Conservation (phyloP, 1,284 basidiomycete genomes). For the Ganoderma lingzhi region DNA sequence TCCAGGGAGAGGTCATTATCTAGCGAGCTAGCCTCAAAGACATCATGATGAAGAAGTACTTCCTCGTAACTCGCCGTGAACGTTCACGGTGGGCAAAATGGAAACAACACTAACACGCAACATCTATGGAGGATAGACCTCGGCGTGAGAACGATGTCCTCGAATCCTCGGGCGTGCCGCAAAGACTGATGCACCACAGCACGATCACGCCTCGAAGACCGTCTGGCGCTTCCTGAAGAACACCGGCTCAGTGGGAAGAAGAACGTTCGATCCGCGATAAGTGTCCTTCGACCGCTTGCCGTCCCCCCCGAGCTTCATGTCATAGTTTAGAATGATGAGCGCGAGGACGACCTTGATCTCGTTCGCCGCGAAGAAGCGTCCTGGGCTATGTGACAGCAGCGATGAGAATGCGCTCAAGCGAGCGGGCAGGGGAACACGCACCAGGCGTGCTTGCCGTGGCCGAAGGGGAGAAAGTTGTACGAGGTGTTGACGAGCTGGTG, state of each 20-base stretch:
- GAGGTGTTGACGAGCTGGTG: constrained; percentile 45
- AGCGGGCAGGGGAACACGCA: constrained; percentile 15
- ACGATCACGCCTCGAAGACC: background rate
- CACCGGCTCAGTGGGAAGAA: constrained; percentile 12
- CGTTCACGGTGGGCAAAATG: too few relatives aligned
- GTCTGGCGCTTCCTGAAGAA: constrained; percentile 20
- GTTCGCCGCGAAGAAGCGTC: constrained; percentile 54
- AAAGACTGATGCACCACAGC: background rate
- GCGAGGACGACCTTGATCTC: constrained; percentile 55
- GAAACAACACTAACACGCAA: background rate
- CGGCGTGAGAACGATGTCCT: too few relatives aligned
- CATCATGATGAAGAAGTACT: too few relatives aligned
- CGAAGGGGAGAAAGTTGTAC: constrained; percentile 35
- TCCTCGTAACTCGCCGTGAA: too few relatives aligned
- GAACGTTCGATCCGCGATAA: background rate
- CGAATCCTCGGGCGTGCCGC: background rate
- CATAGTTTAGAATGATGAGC: constrained; percentile 52
- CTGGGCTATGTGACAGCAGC: constrained; percentile 40
- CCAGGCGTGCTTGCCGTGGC: constrained; percentile 38
- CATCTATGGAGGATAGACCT: background rate
- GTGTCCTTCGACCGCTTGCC: constrained; percentile 12
- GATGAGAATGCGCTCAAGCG: background rate
- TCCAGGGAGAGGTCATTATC: too few relatives aligned
- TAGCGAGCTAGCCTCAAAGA: too few relatives aligned
- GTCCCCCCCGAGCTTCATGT: constrained; percentile 33